These are phyloP conservation scores for Microcyclospora tardicrescens DNA, from an alignment of 2,329 filamentous ascomycete species.

Conservation along the genomic window DNA sequence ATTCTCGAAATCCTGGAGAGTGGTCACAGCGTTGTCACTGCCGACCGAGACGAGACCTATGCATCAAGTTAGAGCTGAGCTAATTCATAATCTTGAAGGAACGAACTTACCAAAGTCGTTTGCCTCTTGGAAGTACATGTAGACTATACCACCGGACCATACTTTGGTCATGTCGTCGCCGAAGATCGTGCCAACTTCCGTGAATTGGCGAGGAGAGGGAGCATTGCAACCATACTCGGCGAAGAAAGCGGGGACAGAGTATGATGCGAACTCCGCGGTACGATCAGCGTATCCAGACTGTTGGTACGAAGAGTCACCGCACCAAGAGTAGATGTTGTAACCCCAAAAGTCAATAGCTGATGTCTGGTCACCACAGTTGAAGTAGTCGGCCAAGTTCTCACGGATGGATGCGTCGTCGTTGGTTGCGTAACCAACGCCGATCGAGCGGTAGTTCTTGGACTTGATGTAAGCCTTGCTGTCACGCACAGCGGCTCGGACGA, in stretches of 20 bases:
- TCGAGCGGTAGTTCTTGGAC: conserved; percentile 57
- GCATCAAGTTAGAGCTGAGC: conserved; percentile 6
- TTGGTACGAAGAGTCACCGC: conserved; percentile 66
- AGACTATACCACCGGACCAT: conserved; percentile 94
- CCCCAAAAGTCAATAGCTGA: conserved; percentile 90
- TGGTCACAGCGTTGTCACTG: conserved; percentile 45
- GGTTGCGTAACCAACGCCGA: conserved; percentile 91
- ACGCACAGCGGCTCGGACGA: conserved; percentile 93
- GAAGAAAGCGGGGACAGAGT: conserved; percentile 93
- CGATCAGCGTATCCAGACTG: conserved; percentile 70
- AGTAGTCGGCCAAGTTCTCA: conserved; percentile 73
- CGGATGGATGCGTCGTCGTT: conserved; percentile 83
- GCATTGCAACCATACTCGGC: conserved; percentile 96
- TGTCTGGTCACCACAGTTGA: conserved; percentile 67
- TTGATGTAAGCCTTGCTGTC: conserved; percentile 94
- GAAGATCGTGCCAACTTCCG: conserved; percentile 75
- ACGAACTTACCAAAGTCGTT: conserved; percentile 70
- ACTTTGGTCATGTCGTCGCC: conserved; percentile 67
- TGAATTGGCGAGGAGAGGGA: conserved; percentile 59
- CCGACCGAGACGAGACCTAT: conserved; percentile 51
- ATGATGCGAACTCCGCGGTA: conserved; percentile 74
- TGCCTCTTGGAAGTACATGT: conserved; percentile 90
- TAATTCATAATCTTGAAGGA: not conserved
- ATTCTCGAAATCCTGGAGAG: conserved; percentile 60
- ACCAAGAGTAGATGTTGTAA: conserved; percentile 99